phyloP scores from a whole-genome alignment of 495 filamentous ascomycete species.

The Hypoxylon rickii region DNA sequence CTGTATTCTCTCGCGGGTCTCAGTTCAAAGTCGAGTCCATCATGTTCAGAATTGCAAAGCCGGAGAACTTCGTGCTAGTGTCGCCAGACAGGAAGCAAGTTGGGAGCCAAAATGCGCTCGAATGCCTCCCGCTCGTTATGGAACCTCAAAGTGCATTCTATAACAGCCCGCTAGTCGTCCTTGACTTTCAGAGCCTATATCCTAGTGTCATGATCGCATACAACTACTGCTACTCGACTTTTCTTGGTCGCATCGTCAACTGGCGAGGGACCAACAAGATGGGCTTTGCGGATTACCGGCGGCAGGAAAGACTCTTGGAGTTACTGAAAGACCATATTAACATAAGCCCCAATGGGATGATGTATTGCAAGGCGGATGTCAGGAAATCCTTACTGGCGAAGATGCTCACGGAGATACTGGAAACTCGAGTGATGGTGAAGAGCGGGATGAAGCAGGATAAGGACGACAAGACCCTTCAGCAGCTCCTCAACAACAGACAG shows the following conservation, averaged over 20 bases:
- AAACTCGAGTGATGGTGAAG: constrained; percentile 98
- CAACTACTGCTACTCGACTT: constrained; percentile 99
- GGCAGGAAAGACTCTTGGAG: constrained; percentile 73
- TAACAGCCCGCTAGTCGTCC: constrained; percentile 81
- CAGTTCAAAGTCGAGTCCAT: constrained; percentile 98
- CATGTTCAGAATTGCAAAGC: constrained; percentile 98
- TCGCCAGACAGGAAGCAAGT: constrained; percentile 92
- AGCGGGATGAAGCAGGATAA: constrained; percentile 94
- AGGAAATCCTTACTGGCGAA: constrained; percentile 91
- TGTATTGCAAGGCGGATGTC: constrained; percentile 85
- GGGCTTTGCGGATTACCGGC: constrained; percentile 84
- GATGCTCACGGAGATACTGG: constrained; percentile 95
- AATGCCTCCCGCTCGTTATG: constrained; percentile 96
- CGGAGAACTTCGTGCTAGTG: constrained; percentile 88
- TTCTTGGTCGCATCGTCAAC: constrained; percentile 77
- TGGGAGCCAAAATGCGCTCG: constrained; percentile 89
- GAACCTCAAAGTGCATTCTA: constrained; percentile 97
- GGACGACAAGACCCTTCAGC: constrained; percentile 83
- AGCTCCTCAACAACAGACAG: constrained; percentile 90
- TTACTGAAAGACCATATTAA: constrained; percentile 87
- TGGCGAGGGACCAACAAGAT: constrained; percentile 95
- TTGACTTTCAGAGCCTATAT: constrained; percentile 96
- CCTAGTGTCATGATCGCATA: constrained; percentile 99
- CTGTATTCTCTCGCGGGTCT: constrained; percentile 89
- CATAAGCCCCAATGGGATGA: constrained; percentile 93